Percentiles rank a stretch among this genome's conserved stretches.
Evolutionary conservation across 2,329 filamentous ascomycete species (phyloP).

Genomic region (Diaporthe vexans): DNA sequence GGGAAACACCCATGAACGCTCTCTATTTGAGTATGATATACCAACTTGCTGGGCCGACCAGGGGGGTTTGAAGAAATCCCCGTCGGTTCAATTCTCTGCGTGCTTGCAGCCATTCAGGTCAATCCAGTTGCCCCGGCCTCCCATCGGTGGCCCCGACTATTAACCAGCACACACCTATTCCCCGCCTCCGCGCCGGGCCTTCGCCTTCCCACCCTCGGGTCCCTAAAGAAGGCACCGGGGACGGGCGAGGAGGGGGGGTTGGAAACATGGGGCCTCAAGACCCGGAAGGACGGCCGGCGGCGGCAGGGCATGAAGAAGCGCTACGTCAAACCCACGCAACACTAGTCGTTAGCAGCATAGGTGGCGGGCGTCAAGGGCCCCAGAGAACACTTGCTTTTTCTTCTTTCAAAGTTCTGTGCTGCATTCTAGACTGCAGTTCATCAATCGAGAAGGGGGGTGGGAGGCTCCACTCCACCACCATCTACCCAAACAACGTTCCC

Average conservation of each 20-base stretch:
- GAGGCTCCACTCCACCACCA: conserved; percentile 4
- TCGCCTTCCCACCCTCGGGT: neutral
- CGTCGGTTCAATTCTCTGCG: conserved; percentile 18
- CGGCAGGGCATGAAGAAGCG: neutral
- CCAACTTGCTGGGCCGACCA: neutral
- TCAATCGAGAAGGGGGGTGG: neutral
- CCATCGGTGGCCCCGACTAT: conserved; percentile 4
- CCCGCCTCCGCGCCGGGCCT: conserved; percentile 26
- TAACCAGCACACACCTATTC: neutral
- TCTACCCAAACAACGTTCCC: neutral
- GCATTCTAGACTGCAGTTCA: conserved; percentile 30
- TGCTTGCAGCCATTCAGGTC: neutral
- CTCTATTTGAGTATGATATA: neutral
- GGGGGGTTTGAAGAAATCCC: neutral
- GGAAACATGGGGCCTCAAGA: conserved; percentile 16
- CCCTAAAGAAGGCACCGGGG: conserved; percentile 19
- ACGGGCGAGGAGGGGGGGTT: neutral
- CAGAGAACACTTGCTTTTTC: conserved; percentile 16
- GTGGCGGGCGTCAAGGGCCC: neutral
- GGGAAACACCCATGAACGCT: neutral
- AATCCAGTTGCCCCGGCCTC: neutral
- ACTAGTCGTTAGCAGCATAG: conserved; percentile 25
- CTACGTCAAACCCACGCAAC: conserved; percentile 12
- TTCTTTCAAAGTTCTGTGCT: conserved; percentile 12
- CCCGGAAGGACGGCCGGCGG: conserved; percentile 20